phyloP scores from a whole-genome alignment of 1,284 basidiomycete species.

The Dichomitus squalens region DNA sequence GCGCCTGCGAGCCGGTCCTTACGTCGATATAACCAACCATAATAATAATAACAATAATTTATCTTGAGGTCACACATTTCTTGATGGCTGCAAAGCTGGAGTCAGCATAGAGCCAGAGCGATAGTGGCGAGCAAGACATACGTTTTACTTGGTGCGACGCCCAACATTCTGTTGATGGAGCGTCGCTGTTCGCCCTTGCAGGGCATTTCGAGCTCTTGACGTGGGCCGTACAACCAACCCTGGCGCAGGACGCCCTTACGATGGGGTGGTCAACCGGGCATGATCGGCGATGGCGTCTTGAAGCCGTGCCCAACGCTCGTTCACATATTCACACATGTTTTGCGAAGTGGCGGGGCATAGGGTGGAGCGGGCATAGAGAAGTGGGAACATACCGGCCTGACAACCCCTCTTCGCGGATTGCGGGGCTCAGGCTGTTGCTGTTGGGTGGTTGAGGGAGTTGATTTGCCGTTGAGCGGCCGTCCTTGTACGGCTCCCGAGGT shows the following conservation, averaged over 20 bases:
- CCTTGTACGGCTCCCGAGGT: no score
- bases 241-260: not conserved
- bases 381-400: no score
- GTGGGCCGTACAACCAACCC: not conserved
- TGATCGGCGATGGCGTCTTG: not conserved
- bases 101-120: not conserved
- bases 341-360: not conserved
- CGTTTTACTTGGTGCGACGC: not conserved
- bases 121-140: not conserved
- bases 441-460: no score
- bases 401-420: no score
- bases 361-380: not conserved
- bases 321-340: no score
- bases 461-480: no score
- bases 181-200: not conserved
- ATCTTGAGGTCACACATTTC: not conserved
- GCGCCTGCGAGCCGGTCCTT: constrained; percentile 4
- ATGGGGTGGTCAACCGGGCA: not conserved
- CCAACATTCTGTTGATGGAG: not conserved
- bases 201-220: not conserved
- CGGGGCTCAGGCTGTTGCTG: no score
- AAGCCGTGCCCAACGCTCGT: not conserved
- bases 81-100: not conserved
- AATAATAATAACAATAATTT: not conserved
- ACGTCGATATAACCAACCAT: no score